A percentile compares a stretch with the other conserved stretches of the same genome.
Conservation (phyloP, 441 rosid genomes). For the Populus hybrid region DNA sequence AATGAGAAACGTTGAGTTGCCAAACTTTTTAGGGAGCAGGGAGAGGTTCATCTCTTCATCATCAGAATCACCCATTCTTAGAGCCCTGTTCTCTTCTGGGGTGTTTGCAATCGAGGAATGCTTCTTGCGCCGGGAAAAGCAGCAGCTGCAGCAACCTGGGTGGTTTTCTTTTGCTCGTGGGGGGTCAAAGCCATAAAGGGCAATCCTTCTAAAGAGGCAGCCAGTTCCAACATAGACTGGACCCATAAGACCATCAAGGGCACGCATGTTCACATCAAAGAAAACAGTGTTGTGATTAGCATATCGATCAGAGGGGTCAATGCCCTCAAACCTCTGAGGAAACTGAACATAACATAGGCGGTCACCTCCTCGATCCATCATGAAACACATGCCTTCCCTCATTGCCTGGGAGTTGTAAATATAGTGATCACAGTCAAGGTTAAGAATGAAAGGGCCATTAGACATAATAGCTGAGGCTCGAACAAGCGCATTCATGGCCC, state of each 20-base stretch:
- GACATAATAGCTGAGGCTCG: constrained; percentile 96
- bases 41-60: constrained; percentile 83
- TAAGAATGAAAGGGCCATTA: constrained; percentile 85
- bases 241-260: constrained; percentile 93
- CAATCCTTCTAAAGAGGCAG: constrained; percentile 82
- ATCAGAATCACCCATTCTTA: constrained; percentile 91
- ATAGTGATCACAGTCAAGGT: constrained; percentile 93
- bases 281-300: constrained; percentile 92
- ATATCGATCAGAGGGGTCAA: constrained; percentile 92
- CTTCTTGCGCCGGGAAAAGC: constrained; percentile 64
- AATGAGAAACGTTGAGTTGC: constrained; percentile 74
- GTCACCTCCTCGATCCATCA: constrained; percentile 97
- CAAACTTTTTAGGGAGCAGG: constrained; percentile 70
- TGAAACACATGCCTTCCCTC: constrained; percentile 96
- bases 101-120: constrained; percentile 42
- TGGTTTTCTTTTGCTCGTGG: constrained; percentile 80
- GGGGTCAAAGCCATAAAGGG: constrained; percentile 87
- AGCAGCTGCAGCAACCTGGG: constrained; percentile 71
- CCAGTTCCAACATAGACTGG: constrained; percentile 93
- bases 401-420: constrained; percentile 83
- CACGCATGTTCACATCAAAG: constrained; percentile 93
- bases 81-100: constrained; percentile 75
- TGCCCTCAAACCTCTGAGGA: constrained; percentile 93
- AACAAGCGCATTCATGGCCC: constrained; percentile 94
- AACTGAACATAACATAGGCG: constrained; percentile 89